Percentiles rank a stretch among this genome's conserved stretches.
Conservation (phyloP, 768 basidiomycete genomes). For the Rhodotorula kratochvilovae region DNA sequence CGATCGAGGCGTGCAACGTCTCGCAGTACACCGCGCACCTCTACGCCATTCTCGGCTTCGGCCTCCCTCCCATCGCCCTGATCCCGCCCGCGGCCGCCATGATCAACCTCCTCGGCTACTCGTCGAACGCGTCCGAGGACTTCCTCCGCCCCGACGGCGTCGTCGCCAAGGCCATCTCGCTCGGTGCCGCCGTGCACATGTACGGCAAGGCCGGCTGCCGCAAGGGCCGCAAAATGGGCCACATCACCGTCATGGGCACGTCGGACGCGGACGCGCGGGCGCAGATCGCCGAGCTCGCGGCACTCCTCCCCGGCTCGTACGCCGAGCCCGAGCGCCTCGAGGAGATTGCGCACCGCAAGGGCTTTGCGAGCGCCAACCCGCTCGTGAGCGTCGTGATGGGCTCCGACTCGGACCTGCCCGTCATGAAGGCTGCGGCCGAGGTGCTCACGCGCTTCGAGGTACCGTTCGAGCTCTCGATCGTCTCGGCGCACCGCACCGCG, state of each 20-base stretch:
- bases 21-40: conserved; percentile 98
- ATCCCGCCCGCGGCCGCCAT: conserved; percentile 61
- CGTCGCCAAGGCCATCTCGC: conserved; percentile 31
- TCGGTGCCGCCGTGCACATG: conserved; percentile 76
- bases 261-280: conserved; percentile 69
- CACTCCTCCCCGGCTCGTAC: conserved; percentile 56
- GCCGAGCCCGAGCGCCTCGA: conserved; percentile 37
- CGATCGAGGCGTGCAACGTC: conserved; percentile 92
- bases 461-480: conserved; percentile 90
- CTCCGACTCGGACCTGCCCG: conserved; percentile 92
- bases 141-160: conserved; percentile 29
- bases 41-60: conserved; percentile 82
- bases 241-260: conserved; percentile 79
- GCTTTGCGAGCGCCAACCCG: conserved; percentile 64
- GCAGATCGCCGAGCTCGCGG: conserved; percentile 69
- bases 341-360: conserved; percentile 50
- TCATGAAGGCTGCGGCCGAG: conserved; percentile 80
- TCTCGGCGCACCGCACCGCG: conserved; percentile 93
- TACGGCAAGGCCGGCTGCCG: conserved; percentile 91
- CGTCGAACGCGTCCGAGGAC: conserved; percentile 56
- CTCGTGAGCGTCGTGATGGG: conserved; percentile 96
- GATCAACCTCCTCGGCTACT: conserved; percentile 90
- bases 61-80: conserved; percentile 57
- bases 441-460: conserved; percentile 76
- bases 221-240: conserved; percentile 94